Conservation (phyloP, 306 rosid species). For the Clitoria ternatea region DNA sequence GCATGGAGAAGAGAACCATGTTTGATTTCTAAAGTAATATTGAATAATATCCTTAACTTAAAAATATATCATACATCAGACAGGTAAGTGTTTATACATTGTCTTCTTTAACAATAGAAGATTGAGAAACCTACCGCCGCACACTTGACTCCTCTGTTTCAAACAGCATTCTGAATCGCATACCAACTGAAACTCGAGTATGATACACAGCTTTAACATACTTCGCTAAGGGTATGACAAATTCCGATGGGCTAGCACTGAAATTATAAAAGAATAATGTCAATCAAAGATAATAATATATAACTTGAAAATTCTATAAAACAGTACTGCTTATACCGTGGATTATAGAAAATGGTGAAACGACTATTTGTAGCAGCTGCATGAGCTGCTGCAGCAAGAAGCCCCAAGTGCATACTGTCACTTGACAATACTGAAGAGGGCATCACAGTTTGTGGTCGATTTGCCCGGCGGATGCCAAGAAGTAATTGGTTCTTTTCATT, state of each 20-base stretch:
- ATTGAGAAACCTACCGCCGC: conserved; percentile 59
- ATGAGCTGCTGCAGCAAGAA: conserved; percentile 99
- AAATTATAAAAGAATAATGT: conserved; percentile 13
- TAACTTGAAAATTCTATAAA: neutral
- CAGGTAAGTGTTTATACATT: neutral
- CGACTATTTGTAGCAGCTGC: conserved; percentile 98
- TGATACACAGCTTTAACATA: conserved; percentile 92
- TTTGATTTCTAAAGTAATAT: neutral
- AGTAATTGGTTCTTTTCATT: conserved; percentile 93
- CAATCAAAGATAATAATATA: neutral
- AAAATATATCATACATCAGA: neutral
- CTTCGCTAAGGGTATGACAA: conserved; percentile 86
- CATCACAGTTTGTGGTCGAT: conserved; percentile 93
- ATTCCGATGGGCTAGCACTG: conserved; percentile 97
- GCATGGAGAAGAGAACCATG: neutral
- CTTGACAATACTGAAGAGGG: conserved; percentile 97
- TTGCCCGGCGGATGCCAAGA: conserved; percentile 89
- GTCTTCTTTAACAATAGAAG: neutral
- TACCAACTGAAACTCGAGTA: conserved; percentile 94
- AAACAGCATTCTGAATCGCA: conserved; percentile 98
- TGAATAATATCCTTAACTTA: neutral
- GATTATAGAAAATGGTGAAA: conserved; percentile 93
- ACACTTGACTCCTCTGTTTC: conserved; percentile 99
- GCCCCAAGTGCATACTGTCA: conserved; percentile 99
- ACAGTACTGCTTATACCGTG: conserved; percentile 51